Evolutionary conservation across 1,284 basidiomycete genomes (phyloP).

Genomic region (Ustilago curta): DNA sequence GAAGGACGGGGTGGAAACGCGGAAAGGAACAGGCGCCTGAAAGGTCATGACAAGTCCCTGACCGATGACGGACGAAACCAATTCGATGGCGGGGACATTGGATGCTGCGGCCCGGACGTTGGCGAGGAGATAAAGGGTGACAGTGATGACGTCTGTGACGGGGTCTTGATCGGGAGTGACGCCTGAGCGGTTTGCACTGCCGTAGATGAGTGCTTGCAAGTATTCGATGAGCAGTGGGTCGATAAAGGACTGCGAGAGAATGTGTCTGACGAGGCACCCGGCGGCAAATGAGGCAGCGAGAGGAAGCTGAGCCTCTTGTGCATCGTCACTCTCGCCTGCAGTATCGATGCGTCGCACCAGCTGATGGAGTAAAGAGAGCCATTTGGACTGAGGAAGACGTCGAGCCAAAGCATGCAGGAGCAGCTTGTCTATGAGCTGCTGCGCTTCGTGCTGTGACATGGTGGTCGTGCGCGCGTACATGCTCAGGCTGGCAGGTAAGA

Average conservation of each 20-base stretch:
- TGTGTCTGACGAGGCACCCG: constrained; percentile 23
- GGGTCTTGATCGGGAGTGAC: constrained; percentile 38
- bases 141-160: constrained; percentile 45
- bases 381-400: constrained; percentile 39
- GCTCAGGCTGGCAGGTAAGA: background rate
- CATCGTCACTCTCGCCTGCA: background rate
- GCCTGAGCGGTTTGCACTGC: constrained; percentile 34
- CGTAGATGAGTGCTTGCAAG: constrained; percentile 41
- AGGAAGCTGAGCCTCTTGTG: background rate
- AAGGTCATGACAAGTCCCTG: constrained; percentile 47
- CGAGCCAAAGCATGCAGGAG: constrained; percentile 34
- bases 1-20: constrained; percentile 24
- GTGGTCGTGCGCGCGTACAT: background rate
- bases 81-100: constrained; percentile 40
- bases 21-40: constrained; percentile 22
- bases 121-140: constrained; percentile 37
- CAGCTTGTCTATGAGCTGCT: constrained; percentile 41
- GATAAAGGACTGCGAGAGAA: constrained; percentile 32
- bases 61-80: constrained; percentile 43
- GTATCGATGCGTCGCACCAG: constrained; percentile 24
- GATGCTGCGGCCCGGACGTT: constrained; percentile 11
- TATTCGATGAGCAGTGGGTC: constrained; percentile 49
- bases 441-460: constrained; percentile 32
- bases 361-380: constrained; percentile 43
- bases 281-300: constrained; percentile 25